These are phyloP conservation scores for Hygrophila difformis DNA, from an alignment of 257 asterid genomes.

Conservation along the genomic window DNA sequence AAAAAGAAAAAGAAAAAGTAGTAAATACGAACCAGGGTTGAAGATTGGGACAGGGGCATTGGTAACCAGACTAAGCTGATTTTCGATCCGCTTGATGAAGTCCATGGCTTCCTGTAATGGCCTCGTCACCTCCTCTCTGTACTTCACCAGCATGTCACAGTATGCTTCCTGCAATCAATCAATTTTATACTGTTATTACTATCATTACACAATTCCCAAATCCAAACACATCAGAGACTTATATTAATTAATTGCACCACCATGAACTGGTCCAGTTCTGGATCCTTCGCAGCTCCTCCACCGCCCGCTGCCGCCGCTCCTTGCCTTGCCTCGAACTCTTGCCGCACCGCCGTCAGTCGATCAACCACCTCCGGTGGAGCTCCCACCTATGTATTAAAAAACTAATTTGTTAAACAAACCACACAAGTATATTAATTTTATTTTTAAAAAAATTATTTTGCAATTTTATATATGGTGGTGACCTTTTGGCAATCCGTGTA, in stretches of 20 bases:
- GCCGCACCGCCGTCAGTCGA: constrained; percentile 58
- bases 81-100: constrained; percentile 71
- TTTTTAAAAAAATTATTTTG: no score
- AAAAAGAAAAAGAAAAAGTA: no score
- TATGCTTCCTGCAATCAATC: constrained; percentile 62
- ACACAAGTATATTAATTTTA: no score
- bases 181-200: no score
- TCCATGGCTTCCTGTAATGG: constrained; percentile 96
- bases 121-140: constrained; percentile 67
- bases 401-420: no score
- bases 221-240: no score
- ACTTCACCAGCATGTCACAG: constrained; percentile 84
- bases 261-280: constrained; percentile 95
- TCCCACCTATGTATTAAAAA: constrained; percentile 78
- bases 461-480: no score
- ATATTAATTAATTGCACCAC: constrained; percentile 18
- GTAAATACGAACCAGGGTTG: constrained; percentile 53
- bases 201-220: no score
- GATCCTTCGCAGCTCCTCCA: constrained; percentile 57
- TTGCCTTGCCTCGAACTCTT: constrained; percentile 55
- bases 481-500: constrained; percentile 96
- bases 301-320: constrained; percentile 33
- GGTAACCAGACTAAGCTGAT: constrained; percentile 68
- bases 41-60: constrained; percentile 46
- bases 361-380: constrained; percentile 91